These are phyloP conservation scores for Uncinocarpus reesii DNA, from an alignment of 2,329 filamentous ascomycete genomes.

Conservation along the genomic window DNA sequence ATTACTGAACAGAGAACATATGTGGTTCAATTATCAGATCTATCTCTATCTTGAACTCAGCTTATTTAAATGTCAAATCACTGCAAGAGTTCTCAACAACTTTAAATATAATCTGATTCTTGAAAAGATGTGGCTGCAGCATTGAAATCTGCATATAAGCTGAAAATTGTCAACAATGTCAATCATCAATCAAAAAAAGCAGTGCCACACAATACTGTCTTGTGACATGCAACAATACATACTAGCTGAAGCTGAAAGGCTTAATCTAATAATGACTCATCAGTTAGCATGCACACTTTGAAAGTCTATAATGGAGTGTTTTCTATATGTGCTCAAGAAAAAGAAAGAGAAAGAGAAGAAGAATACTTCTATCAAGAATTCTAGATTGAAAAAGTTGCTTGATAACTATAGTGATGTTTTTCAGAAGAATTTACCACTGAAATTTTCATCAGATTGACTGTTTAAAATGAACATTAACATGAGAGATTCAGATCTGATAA, in stretches of 20 bases:
- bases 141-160: neutral
- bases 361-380: neutral
- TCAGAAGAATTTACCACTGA: neutral
- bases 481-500: neutral
- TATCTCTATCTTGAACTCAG: neutral
- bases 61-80: neutral
- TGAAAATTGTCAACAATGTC: neutral
- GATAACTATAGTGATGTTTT: slow-evolving; percentile 1
- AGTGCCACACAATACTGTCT: neutral
- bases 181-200: neutral
- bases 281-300: neutral
- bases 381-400: too few relatives aligned
- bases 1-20: neutral
- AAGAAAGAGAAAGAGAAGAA: neutral
- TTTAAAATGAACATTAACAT: neutral
- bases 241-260: neutral
- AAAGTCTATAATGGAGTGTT: neutral
- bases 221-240: neutral
- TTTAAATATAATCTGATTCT: neutral
- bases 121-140: neutral
- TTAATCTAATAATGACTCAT: neutral
- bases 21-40: neutral
- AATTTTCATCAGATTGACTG: neutral
- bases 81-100: too few relatives aligned
- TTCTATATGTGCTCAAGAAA: neutral